Evolutionary conservation across 2,329 filamentous ascomycete genomes (phyloP).

Genomic region (Alternaria triticina): DNA sequence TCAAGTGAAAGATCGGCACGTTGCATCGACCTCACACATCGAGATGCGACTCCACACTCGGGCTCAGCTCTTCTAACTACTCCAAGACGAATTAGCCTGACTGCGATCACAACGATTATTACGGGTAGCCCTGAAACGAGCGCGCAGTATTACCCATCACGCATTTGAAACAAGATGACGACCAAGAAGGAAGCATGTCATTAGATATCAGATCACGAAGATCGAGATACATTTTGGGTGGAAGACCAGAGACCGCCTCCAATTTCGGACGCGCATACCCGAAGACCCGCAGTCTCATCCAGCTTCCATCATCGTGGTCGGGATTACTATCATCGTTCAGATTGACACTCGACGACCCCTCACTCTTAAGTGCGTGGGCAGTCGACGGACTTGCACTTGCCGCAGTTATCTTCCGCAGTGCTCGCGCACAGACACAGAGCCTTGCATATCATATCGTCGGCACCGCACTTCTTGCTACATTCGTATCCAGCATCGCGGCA

Average conservation of each 20-base stretch:
- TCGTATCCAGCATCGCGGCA: neutral
- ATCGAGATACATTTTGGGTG: neutral
- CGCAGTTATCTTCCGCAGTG: neutral
- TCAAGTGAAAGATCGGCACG: constrained; percentile 5
- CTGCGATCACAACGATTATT: neutral
- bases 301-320: neutral
- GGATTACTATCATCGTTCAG: neutral
- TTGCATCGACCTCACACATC: neutral
- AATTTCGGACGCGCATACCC: neutral
- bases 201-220: neutral
- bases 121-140: neutral
- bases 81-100: neutral
- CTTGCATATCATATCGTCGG: neutral
- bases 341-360: neutral
- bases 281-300: neutral
- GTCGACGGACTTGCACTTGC: neutral
- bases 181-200: neutral
- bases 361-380: neutral
- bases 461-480: neutral
- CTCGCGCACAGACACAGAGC: neutral
- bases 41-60: neutral
- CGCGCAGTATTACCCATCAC: neutral
- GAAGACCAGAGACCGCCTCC: neutral
- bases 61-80: neutral
- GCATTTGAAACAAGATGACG: neutral